Evolutionary conservation across 2,329 filamentous ascomycete genomes (phyloP).

Genomic region (Pseudogymnoascus sp.): DNA sequence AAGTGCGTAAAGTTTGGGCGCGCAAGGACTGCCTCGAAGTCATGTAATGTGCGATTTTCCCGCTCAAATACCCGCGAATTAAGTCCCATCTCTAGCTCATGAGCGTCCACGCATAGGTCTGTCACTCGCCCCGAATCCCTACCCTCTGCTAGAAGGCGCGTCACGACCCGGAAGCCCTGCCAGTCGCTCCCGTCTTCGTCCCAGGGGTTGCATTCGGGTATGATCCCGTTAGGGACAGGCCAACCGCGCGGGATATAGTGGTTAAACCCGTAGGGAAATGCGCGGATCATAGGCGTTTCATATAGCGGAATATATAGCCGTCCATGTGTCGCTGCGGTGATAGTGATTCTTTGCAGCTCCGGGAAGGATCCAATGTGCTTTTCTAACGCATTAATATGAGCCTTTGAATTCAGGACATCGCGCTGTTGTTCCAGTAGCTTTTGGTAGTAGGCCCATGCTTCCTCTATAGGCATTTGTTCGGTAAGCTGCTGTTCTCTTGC

Average conservation of each 20-base stretch:
- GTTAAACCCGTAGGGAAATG: slow-evolving; percentile 33
- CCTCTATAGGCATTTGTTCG: slow-evolving; percentile 17
- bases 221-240: background rate
- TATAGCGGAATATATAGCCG: slow-evolving; percentile 32
- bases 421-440: slow-evolving; percentile 30
- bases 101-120: slow-evolving; percentile 31
- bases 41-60: slow-evolving; percentile 19
- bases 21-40: slow-evolving; percentile 21
- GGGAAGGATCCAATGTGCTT: slow-evolving; percentile 31
- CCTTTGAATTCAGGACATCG: slow-evolving; percentile 22
- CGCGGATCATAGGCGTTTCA: slow-evolving; percentile 36
- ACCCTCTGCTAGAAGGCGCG: slow-evolving; percentile 21
- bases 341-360: slow-evolving; percentile 29
- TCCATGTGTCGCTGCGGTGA: slow-evolving; percentile 36
- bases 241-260: slow-evolving; percentile 22
- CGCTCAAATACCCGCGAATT: slow-evolving; percentile 28
- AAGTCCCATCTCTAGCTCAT: slow-evolving; percentile 27
- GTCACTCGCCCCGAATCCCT: slow-evolving; percentile 22
- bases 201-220: slow-evolving; percentile 12
- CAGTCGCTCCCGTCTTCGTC: slow-evolving; percentile 20
- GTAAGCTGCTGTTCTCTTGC: background rate
- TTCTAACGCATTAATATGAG: slow-evolving; percentile 29
- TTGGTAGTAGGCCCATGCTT: slow-evolving; percentile 28
- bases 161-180: slow-evolving; percentile 29
- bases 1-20: slow-evolving; percentile 25